Evolutionary conservation across 2,329 filamentous ascomycete genomes (phyloP), one percentile per base, ranked within the genome.

Genomic region (Onygena corvina): DNA sequence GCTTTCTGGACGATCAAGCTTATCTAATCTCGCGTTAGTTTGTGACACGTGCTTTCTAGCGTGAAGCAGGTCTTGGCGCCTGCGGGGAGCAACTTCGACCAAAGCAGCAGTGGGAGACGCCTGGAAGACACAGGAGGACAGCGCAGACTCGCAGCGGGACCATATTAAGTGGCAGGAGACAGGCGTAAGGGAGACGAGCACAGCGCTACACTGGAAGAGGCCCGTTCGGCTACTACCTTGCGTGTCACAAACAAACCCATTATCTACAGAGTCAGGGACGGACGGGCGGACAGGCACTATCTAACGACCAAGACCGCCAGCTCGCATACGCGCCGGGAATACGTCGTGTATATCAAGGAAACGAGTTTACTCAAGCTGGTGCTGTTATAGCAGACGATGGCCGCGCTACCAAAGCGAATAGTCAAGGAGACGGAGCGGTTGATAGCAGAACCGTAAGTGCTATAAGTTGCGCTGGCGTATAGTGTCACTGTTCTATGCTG

Each of bases 401-500:
- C 87, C 21, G 38, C 21, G 55, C 75, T 98, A 57, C 90, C 92
- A 27, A 98, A 98, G 76, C 79, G 92, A 64, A 98, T 98, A 63
- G 79, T 96, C 64, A 98, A 98, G 72, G 93, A 98, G 78, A 98
- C 92, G 16, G 90, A 98, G 72, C 83, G 92, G 63, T 78, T 98
- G 59, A 89, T 94, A 80, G 86, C 86, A 55, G 92, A 98, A 71
- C 92, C 92, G 87, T 94, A 77, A 69, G 86, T 64, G 34, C 34
- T 12, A 23, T 33, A 25, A 34, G 21, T 45, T 31, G 14, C 7
- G 35, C 16, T 14, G 29, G 11, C 12, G 27, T 16, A 31, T 46
- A 5, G 7, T 11, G 18, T 12, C 18, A 35, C 23, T 31, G 3
- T 29, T 20, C 27, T 16, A 23, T 45, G 35, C 52, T 53, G 21